Evolutionary conservation across 352 stramenopile species (phyloP).

Genomic region (Phytophthora pisi): DNA sequence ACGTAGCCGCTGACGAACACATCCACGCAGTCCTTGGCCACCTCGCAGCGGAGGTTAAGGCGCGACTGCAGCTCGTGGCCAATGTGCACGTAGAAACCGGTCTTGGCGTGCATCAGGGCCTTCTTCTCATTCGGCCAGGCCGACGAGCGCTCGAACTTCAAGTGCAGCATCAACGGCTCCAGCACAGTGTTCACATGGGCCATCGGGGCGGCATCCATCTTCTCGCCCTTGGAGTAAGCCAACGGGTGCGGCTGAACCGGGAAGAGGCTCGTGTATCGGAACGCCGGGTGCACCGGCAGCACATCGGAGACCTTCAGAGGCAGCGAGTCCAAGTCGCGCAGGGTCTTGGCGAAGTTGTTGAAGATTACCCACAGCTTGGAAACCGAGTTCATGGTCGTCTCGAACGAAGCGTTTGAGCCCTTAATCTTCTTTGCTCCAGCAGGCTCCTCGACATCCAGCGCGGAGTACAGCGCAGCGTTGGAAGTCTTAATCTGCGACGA

Average conservation of each 20-base stretch:
- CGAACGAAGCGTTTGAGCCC: slow-evolving; percentile 50
- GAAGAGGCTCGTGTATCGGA: slow-evolving; percentile 89
- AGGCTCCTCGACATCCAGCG: slow-evolving; percentile 66
- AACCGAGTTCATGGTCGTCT: slow-evolving; percentile 79
- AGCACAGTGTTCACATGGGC: slow-evolving; percentile 77
- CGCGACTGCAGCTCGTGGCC: slow-evolving; percentile 77
- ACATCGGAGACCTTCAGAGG: slow-evolving; percentile 89
- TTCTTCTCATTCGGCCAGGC: slow-evolving; percentile 86
- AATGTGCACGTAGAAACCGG: slow-evolving; percentile 90
- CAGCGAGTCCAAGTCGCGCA: slow-evolving; percentile 80
- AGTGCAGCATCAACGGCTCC: slow-evolving; percentile 69
- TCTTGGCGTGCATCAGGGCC: slow-evolving; percentile 84
- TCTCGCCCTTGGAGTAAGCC: slow-evolving; percentile 79
- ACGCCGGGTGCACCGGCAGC: slow-evolving; percentile 72
- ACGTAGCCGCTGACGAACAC: slow-evolving; percentile 84
- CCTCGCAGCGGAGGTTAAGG: slow-evolving; percentile 68
- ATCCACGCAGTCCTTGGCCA: slow-evolving; percentile 78
- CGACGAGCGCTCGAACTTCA: slow-evolving; percentile 87
- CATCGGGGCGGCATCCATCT: slow-evolving; percentile 54
- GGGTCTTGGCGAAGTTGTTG: slow-evolving; percentile 76
- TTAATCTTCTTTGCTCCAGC: slow-evolving; percentile 46
- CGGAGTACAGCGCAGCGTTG: slow-evolving; percentile 70
- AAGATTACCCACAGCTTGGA: slow-evolving; percentile 83
- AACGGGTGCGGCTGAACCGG: slow-evolving; percentile 86
- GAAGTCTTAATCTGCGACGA: slow-evolving; percentile 73